Evolutionary conservation across 2,329 filamentous ascomycete genomes (phyloP).

Genomic region (Fusarium paranaense): DNA sequence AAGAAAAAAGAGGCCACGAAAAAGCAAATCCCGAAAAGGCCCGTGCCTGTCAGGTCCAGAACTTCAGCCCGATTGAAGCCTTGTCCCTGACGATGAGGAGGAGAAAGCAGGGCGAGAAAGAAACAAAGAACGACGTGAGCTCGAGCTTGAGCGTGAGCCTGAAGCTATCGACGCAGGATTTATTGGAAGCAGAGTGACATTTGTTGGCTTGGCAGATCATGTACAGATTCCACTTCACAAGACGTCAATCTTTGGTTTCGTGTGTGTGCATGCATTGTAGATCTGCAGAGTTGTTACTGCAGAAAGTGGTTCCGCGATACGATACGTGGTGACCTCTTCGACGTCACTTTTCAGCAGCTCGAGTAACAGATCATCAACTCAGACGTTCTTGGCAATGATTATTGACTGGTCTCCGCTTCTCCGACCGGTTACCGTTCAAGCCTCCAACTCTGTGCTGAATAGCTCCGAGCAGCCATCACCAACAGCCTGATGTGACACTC

Average conservation of each 20-base stretch:
- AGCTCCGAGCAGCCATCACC: background rate
- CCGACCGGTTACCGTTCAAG: background rate
- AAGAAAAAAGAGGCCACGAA: conserved; percentile 8
- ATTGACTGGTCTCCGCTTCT: background rate
- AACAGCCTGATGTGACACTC: background rate
- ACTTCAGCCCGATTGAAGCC: conserved; percentile 7
- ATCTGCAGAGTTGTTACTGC: conserved; percentile 27
- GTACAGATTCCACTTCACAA: background rate
- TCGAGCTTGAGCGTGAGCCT: conserved; percentile 24
- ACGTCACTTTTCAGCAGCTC: conserved; percentile 28
- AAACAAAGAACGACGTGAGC: background rate
- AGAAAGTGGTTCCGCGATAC: conserved; percentile 7
- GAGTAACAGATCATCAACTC: conserved; percentile 29
- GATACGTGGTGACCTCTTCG: conserved; percentile 6
- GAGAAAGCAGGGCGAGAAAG: conserved; percentile 23
- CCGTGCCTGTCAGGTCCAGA: conserved; percentile 30
- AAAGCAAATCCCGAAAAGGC: conserved; percentile 32
- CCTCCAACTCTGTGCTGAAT: background rate
- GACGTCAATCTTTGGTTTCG: conserved; percentile 28
- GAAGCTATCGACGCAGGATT: background rate
- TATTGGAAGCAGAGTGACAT: background rate
- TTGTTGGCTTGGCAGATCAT: conserved; percentile 21
- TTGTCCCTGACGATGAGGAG: conserved; percentile 2
- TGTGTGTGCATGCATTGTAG: conserved; percentile 22
- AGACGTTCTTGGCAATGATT: background rate